Percentiles rank a stretch among this genome's conserved stretches.
Evolutionary conservation across 2,329 filamentous ascomycete genomes (phyloP).

Genomic region (Chrysoporthe deuterocubensis): DNA sequence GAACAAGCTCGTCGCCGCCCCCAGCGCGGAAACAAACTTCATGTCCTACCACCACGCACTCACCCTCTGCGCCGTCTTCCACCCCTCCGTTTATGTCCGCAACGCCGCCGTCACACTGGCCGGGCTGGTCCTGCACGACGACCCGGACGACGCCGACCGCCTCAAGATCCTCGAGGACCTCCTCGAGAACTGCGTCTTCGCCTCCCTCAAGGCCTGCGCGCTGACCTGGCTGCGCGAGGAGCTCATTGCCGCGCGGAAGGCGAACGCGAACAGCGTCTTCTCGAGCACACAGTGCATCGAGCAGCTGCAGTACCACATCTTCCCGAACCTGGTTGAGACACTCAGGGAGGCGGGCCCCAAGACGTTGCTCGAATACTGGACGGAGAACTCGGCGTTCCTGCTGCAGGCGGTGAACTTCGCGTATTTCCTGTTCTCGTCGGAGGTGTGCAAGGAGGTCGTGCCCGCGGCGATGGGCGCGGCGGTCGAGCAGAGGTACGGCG

Average conservation of each 20-base stretch:
- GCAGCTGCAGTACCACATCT: slow-evolving; percentile 63
- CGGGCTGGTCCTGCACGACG: slow-evolving; percentile 58
- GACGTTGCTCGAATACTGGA: slow-evolving; percentile 56
- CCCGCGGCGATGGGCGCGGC: slow-evolving; percentile 61
- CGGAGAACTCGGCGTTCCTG: slow-evolving; percentile 56
- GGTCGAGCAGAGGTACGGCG: slow-evolving; percentile 62
- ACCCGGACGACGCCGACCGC: slow-evolving; percentile 62
- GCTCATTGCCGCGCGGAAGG: slow-evolving; percentile 50
- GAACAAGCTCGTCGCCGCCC: slow-evolving; percentile 47
- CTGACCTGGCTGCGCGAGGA: slow-evolving; percentile 69
- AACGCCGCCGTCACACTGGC: slow-evolving; percentile 60
- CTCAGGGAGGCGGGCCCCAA: slow-evolving; percentile 39
- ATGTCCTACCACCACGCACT: slow-evolving; percentile 65
- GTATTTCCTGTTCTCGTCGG: slow-evolving; percentile 56
- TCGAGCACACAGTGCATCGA: slow-evolving; percentile 59
- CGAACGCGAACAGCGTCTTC: slow-evolving; percentile 44
- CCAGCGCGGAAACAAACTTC: slow-evolving; percentile 45
- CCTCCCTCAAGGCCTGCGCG: slow-evolving; percentile 64
- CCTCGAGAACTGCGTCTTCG: slow-evolving; percentile 67
- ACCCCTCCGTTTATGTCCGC: slow-evolving; percentile 56
- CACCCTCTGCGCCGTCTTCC: slow-evolving; percentile 61
- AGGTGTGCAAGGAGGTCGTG: slow-evolving; percentile 51
- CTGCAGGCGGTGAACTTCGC: slow-evolving; percentile 66
- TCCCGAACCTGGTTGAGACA: slow-evolving; percentile 57
- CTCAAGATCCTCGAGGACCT: slow-evolving; percentile 67